Percentiles rank a stretch among this genome's conserved stretches.
These are phyloP conservation scores for Penicillium expansum DNA, from an alignment of 2,329 filamentous ascomycete species.

Conservation along the genomic window DNA sequence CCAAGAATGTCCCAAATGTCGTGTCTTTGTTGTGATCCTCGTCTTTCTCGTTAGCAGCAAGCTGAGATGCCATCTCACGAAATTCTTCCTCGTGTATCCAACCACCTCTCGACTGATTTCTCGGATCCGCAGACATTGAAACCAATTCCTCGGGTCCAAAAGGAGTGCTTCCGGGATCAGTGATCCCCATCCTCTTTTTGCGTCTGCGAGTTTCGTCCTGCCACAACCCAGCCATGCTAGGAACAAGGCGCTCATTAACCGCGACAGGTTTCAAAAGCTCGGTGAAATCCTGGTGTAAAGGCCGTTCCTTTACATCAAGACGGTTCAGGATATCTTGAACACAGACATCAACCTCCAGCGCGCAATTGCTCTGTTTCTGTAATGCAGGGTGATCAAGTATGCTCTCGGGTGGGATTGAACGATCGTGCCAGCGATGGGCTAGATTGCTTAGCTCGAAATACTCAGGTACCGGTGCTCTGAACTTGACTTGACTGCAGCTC, in stretches of 20 bases:
- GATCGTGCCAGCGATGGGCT: conserved; percentile 75
- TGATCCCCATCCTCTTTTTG: conserved; percentile 66
- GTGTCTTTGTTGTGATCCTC: conserved; percentile 45
- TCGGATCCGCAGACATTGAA: conserved; percentile 81
- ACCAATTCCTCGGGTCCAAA: conserved; percentile 79
- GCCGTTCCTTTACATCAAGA: conserved; percentile 68
- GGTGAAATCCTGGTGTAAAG: conserved; percentile 80
- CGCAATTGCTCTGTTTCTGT: conserved; percentile 80
- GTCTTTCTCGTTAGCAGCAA: conserved; percentile 63
- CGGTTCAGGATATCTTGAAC: conserved; percentile 87
- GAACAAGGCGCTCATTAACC: conserved; percentile 74
- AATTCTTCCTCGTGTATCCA: conserved; percentile 95
- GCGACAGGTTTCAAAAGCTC: conserved; percentile 66
- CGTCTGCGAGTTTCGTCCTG: conserved; percentile 80
- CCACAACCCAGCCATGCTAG: conserved; percentile 94
- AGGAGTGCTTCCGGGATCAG: conserved; percentile 65
- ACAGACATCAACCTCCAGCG: conserved; percentile 84
- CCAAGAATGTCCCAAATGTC: conserved; percentile 66
- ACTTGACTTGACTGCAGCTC: conserved; percentile 66
- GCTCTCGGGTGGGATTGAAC: conserved; percentile 60
- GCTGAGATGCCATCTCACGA: conserved; percentile 59
- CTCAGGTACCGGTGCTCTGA: conserved; percentile 72
- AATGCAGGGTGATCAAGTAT: conserved; percentile 63
- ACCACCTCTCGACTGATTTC: conserved; percentile 67
- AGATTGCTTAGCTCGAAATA: conserved; percentile 61